Base-by-base conservation (phyloP, 2,329 filamentous ascomycete species). In the Talaromyces sp. region DNA sequence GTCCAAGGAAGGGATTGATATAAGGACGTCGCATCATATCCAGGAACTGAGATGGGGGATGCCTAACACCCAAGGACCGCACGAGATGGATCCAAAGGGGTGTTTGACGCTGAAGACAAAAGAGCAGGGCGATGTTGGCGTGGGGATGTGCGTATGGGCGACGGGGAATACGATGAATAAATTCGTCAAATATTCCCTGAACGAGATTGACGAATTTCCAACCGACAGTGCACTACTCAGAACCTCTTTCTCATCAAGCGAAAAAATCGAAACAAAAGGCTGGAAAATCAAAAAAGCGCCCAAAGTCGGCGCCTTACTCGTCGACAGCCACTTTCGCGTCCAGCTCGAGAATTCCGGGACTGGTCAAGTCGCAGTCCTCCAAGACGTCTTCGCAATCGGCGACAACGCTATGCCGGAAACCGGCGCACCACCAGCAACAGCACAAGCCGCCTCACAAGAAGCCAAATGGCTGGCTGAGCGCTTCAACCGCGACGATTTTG, bases 21-120 rank as follows among this genome's bases (percentile, higher is more conserved):
- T 88, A 69, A 85, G 85, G 69, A 88, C 86, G 0, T 82, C 80
- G 3, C 85, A 87, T 68, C 84, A 86, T 68, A 83, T 87, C 3
- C 70, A 86, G 69, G 78, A 80, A 52, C 74, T 88, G 24, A 78
- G 85, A 4, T 80, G 76, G 65, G 86, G 86, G 0, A 72, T 79
- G 3, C 86, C 85, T 0, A 73, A 74, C 37, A 72, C 70, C 0
- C 47, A 69, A 3, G 72, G 73, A 10, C 78, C 77, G 3, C 71
- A 78, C 35, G 71, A 76, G 13, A 78, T 79, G 71, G 77, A 80
- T 47, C 75, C 79, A 1, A 81, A 82, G 63, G 73, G 78, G 8
- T 75, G 78, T 59, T 73, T 82, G 13, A 88, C 84, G 0, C 73
- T 87, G 47, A 82, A 80, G 54, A 74, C 84, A 2, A 82, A 83